Conservation (phyloP, 352 stramenopile genomes). For the Globisporangium iwayamae region DNA sequence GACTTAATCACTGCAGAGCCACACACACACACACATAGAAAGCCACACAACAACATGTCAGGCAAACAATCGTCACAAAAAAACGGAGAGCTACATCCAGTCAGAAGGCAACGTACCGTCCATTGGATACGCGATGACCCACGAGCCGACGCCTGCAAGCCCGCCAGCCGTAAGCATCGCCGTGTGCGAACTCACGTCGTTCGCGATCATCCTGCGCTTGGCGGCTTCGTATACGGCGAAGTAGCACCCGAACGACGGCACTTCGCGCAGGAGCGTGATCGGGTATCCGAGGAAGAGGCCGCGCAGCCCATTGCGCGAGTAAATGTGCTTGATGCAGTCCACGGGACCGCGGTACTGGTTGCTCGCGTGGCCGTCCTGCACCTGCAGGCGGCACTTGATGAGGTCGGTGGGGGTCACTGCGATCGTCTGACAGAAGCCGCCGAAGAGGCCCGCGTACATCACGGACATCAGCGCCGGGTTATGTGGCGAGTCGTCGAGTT, state of each 20-base stretch:
- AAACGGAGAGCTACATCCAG: neutral
- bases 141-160: slow-evolving; percentile 70
- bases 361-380: slow-evolving; percentile 59
- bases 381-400: slow-evolving; percentile 83
- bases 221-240: slow-evolving; percentile 80
- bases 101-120: slow-evolving; percentile 41
- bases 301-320: slow-evolving; percentile 45
- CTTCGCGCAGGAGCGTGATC: slow-evolving; percentile 70
- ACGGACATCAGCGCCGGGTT: slow-evolving; percentile 62
- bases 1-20: slow-evolving; percentile 71
- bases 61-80: neutral
- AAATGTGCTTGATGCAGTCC: slow-evolving; percentile 78
- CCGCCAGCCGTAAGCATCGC: slow-evolving; percentile 83
- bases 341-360: slow-evolving; percentile 62
- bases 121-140: slow-evolving; percentile 78
- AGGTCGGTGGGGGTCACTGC: slow-evolving; percentile 74
- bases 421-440: slow-evolving; percentile 76
- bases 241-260: slow-evolving; percentile 83
- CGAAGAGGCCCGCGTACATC: slow-evolving; percentile 59
- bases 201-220: slow-evolving; percentile 68
- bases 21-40: neutral
- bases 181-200: slow-evolving; percentile 48
- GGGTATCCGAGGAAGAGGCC: slow-evolving; percentile 76
- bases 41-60: no score
- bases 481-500: slow-evolving; percentile 52